Base-by-base conservation (phyloP, 2,329 filamentous ascomycete species). In the Neofusicoccum kwambonambiense region DNA sequence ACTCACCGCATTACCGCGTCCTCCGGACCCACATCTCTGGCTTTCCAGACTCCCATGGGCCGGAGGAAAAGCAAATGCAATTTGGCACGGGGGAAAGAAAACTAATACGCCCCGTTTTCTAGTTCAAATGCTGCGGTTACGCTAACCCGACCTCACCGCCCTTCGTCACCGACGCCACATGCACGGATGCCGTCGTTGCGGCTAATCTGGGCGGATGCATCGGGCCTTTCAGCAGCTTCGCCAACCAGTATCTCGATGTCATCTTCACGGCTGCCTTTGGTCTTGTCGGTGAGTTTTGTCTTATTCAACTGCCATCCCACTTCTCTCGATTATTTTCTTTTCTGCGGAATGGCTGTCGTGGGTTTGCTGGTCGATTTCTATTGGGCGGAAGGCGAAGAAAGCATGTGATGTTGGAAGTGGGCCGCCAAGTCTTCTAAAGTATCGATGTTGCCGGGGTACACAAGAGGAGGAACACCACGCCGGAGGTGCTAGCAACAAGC, bases 91-190 rank as follows among this genome's bases (percentile, higher is more conserved):
- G 50, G 17, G 15, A 3, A 35, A 22, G 31, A 35, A 37, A 68
- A 62, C 67, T 70, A 65, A 72, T 42, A 34, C 41, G 37, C 35
- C 17, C 19, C 31, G 15, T 56, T 27, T 41, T 56, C 39, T 72
- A 92, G 87, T 93, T 94, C 75, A 75, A 86, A 70, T 95, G 91
- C 85, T 95, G 91, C 71, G 91, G 91, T 67, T 95, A 91, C 79
- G 79, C 86, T 70, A 92, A 93, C 79, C 87, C 84, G 75, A 89
- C 88, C 4, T 83, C 90, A 11, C 87, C 88, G 60, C 62, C 62
- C 34, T 94, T 93, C 74, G 82, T 92, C 68, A 87, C 85, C 64
- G 89, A 93, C 71, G 69, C 76, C 5, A 86, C 84, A 1, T 95
- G 91, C 76, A 83, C 87, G 9, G 91, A 87, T 72, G 86, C 89